These are phyloP conservation scores for Sarocladium brachiariae DNA, from an alignment of 2,329 filamentous ascomycete species.

Conservation along the genomic window DNA sequence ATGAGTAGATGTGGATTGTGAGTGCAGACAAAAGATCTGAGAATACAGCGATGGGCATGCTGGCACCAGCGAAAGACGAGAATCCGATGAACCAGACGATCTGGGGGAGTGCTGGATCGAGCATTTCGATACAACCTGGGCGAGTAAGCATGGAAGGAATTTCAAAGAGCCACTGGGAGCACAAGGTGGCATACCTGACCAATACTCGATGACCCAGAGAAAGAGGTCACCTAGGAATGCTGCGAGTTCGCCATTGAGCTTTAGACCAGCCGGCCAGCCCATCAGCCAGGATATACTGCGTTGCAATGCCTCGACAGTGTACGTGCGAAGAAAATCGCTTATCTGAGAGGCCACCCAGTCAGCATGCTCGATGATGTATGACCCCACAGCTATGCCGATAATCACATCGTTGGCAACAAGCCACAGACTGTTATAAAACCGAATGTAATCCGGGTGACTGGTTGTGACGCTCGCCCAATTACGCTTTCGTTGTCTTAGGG, in stretches of 20 bases:
- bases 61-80: constrained; percentile 90
- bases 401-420: constrained; percentile 98
- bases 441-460: constrained; percentile 94
- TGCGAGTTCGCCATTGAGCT: constrained; percentile 89
- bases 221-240: constrained; percentile 94
- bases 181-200: constrained; percentile 79
- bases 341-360: constrained; percentile 76
- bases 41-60: constrained; percentile 92
- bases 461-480: constrained; percentile 96
- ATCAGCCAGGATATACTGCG: constrained; percentile 92
- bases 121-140: constrained; percentile 65
- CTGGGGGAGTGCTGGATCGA: constrained; percentile 74
- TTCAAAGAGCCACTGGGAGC: no score
- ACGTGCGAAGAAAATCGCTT: constrained; percentile 65
- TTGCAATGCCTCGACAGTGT: constrained; percentile 82
- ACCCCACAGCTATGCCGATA: constrained; percentile 92
- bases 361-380: constrained; percentile 94
- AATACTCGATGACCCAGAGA: constrained; percentile 97
- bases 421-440: constrained; percentile 98
- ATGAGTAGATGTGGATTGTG: constrained; percentile 95
- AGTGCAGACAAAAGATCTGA: constrained; percentile 87
- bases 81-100: constrained; percentile 91
- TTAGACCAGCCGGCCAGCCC: constrained; percentile 90
- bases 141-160: background rate
- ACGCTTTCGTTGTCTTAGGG: constrained; percentile 77